A percentile compares a stretch with the other conserved stretches of the same genome.
phyloP scores from a whole-genome alignment of 208 protist genomes.

The Blechomonas ayalai region DNA sequence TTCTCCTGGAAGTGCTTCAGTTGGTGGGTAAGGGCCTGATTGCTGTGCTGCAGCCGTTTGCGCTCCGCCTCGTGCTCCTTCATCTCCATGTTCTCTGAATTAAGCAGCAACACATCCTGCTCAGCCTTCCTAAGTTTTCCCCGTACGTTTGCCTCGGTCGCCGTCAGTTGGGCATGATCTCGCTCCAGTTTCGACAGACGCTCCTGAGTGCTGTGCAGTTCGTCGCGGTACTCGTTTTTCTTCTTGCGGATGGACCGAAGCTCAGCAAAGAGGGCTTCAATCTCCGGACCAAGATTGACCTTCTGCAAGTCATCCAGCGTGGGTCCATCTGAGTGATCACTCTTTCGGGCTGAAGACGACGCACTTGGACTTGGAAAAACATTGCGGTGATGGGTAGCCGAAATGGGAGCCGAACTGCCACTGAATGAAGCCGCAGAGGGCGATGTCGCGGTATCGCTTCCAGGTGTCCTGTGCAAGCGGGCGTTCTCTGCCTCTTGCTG shows the following conservation, averaged over 20 bases:
- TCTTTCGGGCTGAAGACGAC: not conserved
- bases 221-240: slow-evolving; percentile 81
- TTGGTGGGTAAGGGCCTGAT: slow-evolving; percentile 27
- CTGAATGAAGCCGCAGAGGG: not conserved
- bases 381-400: not conserved
- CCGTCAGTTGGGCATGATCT: slow-evolving; percentile 19
- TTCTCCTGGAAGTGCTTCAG: slow-evolving; percentile 25
- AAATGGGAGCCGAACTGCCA: not conserved
- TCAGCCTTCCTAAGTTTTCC: slow-evolving; percentile 53
- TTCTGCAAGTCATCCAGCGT: slow-evolving; percentile 79
- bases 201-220: slow-evolving; percentile 25
- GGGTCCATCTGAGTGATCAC: slow-evolving; percentile 13
- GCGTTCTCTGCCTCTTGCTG: slow-evolving; percentile 5
- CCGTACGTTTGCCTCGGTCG: slow-evolving; percentile 47
- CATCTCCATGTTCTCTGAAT: slow-evolving; percentile 81
- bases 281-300: slow-evolving; percentile 80
- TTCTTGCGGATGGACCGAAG: slow-evolving; percentile 55
- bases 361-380: not conserved
- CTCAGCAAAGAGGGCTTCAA: slow-evolving; percentile 83
- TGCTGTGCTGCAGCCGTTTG: slow-evolving; percentile 37
- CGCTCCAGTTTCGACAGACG: slow-evolving; percentile 20
- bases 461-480: not conserved
- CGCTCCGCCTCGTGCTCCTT: slow-evolving; percentile 45
- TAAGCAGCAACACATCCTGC: slow-evolving; percentile 80
- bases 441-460: not conserved